Evolutionary conservation across 306 rosid genomes (phyloP).

Genomic region (Trichosanthes truncata): DNA sequence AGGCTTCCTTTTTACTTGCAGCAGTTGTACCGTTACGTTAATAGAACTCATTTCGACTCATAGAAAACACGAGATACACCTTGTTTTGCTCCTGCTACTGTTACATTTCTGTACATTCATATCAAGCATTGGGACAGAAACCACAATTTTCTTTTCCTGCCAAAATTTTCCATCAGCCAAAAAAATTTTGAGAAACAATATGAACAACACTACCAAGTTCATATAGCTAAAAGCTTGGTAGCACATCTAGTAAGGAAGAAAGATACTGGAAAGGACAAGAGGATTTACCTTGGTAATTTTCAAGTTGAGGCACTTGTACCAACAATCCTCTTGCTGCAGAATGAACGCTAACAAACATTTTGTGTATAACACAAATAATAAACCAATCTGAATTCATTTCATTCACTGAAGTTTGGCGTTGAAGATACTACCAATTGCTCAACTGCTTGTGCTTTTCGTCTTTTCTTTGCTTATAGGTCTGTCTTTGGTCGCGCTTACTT

Average conservation of each 20-base stretch:
- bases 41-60: neutral
- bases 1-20: neutral
- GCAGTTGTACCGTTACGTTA: neutral
- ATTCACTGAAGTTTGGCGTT: constrained; percentile 55
- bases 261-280: neutral
- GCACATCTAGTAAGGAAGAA: neutral
- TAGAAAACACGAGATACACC: neutral
- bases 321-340: neutral
- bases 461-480: constrained; percentile 40
- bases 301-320: neutral
- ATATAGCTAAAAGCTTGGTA: neutral
- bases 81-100: neutral
- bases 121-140: neutral
- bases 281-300: neutral
- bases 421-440: constrained; percentile 23
- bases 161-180: neutral
- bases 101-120: neutral
- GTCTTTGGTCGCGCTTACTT: constrained; percentile 34
- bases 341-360: neutral
- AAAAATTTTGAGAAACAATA: neutral
- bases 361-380: neutral
- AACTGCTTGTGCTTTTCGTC: constrained; percentile 33
- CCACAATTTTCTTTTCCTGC: neutral
- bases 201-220: neutral
- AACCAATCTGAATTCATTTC: constrained; percentile 31